Evolutionary conservation across 371 early-diverging fungal species (phyloP).

Genomic region (Apophysomyces variabilis): DNA sequence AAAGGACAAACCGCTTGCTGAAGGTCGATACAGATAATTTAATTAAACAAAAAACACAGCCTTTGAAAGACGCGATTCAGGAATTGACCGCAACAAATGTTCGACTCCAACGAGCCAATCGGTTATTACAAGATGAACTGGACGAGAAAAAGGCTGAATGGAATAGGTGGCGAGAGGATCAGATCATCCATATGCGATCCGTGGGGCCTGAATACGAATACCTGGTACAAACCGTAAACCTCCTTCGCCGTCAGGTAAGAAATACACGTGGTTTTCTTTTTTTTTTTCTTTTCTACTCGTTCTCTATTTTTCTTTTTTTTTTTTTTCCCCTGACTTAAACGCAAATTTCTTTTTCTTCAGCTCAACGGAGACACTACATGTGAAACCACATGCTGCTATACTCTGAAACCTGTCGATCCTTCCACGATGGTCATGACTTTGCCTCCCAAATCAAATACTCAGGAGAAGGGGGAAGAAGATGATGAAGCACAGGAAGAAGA

Average conservation of each 20-base stretch:
- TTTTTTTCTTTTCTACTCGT: slow-evolving; percentile 2
- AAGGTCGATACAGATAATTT: slow-evolving; percentile 48
- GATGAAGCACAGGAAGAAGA: slow-evolving; percentile 31
- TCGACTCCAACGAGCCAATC: slow-evolving; percentile 34
- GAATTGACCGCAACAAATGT: slow-evolving; percentile 40
- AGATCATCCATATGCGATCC: slow-evolving; percentile 38
- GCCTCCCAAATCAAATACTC: slow-evolving; percentile 22
- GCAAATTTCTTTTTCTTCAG: slow-evolving; percentile 13
- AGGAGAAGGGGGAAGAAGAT: slow-evolving; percentile 17
- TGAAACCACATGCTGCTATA: slow-evolving; percentile 43
- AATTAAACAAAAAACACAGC: slow-evolving; percentile 46
- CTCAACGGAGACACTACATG: slow-evolving; percentile 38
- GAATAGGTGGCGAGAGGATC: slow-evolving; percentile 29
- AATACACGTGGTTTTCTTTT: not conserved
- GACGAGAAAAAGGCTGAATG: slow-evolving; percentile 34
- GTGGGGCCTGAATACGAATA: slow-evolving; percentile 51
- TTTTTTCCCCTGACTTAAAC: not conserved
- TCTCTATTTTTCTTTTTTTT: slow-evolving; percentile 5
- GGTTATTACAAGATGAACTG: slow-evolving; percentile 35
- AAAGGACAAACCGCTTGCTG: slow-evolving; percentile 41
- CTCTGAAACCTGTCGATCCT: slow-evolving; percentile 40
- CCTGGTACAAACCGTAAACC: slow-evolving; percentile 44
- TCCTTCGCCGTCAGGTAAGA: slow-evolving; percentile 44
- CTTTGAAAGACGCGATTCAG: slow-evolving; percentile 37
- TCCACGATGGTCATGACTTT: slow-evolving; percentile 42